A percentile compares a stretch with the other conserved stretches of the same genome.
phyloP scores from a whole-genome alignment of 192 early-diverging fungal genomes.

The Backusella psychrophila region DNA sequence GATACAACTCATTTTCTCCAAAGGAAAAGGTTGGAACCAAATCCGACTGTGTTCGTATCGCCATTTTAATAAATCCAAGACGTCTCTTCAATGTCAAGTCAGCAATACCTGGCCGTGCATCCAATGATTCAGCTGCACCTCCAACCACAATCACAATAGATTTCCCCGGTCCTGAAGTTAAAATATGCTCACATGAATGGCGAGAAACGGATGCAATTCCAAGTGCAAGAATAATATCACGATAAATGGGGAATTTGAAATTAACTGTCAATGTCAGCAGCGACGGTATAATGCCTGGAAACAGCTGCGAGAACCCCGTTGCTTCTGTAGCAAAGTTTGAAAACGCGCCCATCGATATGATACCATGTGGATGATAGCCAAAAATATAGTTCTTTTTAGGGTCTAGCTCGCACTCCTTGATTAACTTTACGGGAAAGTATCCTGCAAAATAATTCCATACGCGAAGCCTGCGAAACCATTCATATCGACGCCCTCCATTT shows the following conservation, averaged over 20 bases:
- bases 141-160: slow-evolving; percentile 85
- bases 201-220: slow-evolving; percentile 81
- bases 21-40: slow-evolving; percentile 91
- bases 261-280: slow-evolving; percentile 81
- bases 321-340: slow-evolving; percentile 83
- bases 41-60: slow-evolving; percentile 70
- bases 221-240: slow-evolving; percentile 77
- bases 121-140: slow-evolving; percentile 82
- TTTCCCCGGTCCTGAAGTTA: slow-evolving; percentile 62
- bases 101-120: slow-evolving; percentile 34
- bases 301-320: slow-evolving; percentile 62
- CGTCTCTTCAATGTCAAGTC: slow-evolving; percentile 77
- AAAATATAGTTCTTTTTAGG: slow-evolving; percentile 30
- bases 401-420: slow-evolving; percentile 45
- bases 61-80: slow-evolving; percentile 90
- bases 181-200: slow-evolving; percentile 73
- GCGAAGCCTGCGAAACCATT: slow-evolving; percentile 44
- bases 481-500: slow-evolving; percentile 64
- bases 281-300: slow-evolving; percentile 76
- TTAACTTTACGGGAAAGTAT: slow-evolving; percentile 78
- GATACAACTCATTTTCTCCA: slow-evolving; percentile 93
- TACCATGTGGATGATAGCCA: slow-evolving; percentile 88
- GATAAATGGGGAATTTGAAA: slow-evolving; percentile 86
- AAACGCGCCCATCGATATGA: slow-evolving; percentile 80
- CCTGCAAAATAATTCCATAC: slow-evolving; percentile 76